A percentile compares a stretch with the other conserved stretches of the same genome.
Evolutionary conservation across 306 rosid species (phyloP).

Genomic region (Prunus fruticosa): DNA sequence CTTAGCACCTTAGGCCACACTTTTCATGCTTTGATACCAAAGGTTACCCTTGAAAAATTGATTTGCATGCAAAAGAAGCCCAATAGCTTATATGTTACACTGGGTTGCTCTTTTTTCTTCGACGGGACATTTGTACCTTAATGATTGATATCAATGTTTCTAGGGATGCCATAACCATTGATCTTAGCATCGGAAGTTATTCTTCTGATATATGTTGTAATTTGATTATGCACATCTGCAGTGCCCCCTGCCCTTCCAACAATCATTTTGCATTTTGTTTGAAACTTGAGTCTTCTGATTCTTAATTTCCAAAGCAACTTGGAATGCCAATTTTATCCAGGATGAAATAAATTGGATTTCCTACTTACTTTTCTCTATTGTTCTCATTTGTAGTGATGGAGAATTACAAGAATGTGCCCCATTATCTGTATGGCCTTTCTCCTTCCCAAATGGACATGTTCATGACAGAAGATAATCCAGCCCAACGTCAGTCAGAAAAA

Average conservation of each 20-base stretch:
- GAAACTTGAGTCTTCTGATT: background rate
- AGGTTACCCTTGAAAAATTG: background rate
- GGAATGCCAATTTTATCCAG: background rate
- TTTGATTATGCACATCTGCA: background rate
- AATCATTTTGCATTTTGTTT: background rate
- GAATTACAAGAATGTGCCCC: slow-evolving; percentile 72
- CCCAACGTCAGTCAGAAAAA: slow-evolving; percentile 50
- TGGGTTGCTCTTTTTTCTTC: background rate
- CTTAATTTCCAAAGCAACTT: slow-evolving; percentile 4
- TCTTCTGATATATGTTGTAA: background rate
- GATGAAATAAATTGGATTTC: background rate
- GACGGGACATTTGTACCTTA: background rate
- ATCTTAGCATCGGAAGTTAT: background rate
- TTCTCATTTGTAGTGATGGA: slow-evolving; percentile 61
- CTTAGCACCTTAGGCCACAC: background rate
- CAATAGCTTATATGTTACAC: background rate
- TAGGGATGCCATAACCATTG: background rate
- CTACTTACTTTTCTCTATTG: slow-evolving; percentile 4
- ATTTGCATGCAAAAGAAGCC: background rate
- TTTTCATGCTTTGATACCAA: background rate
- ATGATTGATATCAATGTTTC: background rate
- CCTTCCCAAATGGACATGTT: slow-evolving; percentile 96
- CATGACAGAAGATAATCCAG: slow-evolving; percentile 77
- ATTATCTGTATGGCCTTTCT: slow-evolving; percentile 73
- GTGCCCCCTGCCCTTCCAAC: background rate